Conservation (phyloP, 306 rosid genomes). For the Inga laurina region DNA sequence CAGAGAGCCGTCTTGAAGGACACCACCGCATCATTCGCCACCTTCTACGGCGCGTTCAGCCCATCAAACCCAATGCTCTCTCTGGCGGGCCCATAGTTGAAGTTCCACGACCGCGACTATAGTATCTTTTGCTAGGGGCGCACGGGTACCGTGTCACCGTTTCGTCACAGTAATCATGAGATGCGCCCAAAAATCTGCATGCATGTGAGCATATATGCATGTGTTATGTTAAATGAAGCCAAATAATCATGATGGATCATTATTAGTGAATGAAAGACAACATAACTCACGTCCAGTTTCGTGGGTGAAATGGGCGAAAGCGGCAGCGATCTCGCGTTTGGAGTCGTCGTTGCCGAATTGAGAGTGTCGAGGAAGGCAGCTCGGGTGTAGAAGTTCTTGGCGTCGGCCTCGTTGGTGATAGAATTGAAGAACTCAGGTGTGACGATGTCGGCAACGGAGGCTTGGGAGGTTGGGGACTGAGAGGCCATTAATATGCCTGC, state of each 20-base stretch:
- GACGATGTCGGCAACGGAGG: constrained; percentile 52
- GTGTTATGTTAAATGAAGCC: background rate
- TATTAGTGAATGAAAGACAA: no score
- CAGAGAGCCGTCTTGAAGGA: constrained; percentile 84
- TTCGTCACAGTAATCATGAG: constrained; percentile 66
- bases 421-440: constrained; percentile 53
- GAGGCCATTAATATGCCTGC: no score
- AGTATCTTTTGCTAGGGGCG: constrained; percentile 64
- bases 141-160: constrained; percentile 62
- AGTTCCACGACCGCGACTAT: constrained; percentile 91
- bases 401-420: constrained; percentile 52
- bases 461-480: no score
- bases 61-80: constrained; percentile 64
- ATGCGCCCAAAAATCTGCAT: constrained; percentile 28
- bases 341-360: constrained; percentile 50
- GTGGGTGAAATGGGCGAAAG: constrained; percentile 80
- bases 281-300: constrained; percentile 70
- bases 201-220: background rate
- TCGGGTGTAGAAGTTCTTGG: constrained; percentile 57
- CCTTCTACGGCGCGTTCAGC: constrained; percentile 61
- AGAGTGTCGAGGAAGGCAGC: constrained; percentile 55
- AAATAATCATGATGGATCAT: no score
- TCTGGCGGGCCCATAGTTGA: constrained; percentile 82
- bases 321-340: constrained; percentile 82
- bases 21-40: constrained; percentile 50